Conservation (phyloP, 441 rosid species). For the Populus hybrid region DNA sequence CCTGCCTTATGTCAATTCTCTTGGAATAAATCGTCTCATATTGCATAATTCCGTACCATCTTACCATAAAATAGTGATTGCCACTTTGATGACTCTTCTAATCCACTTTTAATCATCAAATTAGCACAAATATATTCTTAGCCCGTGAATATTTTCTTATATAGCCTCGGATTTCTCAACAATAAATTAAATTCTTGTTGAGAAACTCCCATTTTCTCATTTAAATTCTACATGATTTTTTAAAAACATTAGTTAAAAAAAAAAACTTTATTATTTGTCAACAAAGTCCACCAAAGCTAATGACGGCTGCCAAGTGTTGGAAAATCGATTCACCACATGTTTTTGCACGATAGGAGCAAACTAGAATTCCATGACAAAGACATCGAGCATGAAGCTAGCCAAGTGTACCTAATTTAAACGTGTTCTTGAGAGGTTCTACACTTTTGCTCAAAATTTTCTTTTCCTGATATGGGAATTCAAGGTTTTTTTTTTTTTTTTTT, state of each 20-base stretch:
- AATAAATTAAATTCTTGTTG: background rate
- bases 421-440: background rate
- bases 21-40: background rate
- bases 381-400: background rate
- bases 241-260: no score
- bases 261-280: background rate
- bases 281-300: background rate
- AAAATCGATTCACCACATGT: background rate
- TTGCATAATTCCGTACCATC: background rate
- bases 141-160: background rate
- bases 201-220: background rate
- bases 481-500: background rate
- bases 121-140: background rate
- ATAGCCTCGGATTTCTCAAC: background rate
- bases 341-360: background rate
- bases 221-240: background rate
- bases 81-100: background rate
- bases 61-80: background rate
- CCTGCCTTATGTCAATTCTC: background rate
- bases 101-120: background rate
- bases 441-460: background rate
- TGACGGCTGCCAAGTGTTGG: background rate
- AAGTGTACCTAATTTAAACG: background rate
- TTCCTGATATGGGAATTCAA: conserved; percentile 32
- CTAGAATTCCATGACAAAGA: background rate